Conservation (phyloP, 495 filamentous ascomycete species). For the Aspergillus carlsbadensis region DNA sequence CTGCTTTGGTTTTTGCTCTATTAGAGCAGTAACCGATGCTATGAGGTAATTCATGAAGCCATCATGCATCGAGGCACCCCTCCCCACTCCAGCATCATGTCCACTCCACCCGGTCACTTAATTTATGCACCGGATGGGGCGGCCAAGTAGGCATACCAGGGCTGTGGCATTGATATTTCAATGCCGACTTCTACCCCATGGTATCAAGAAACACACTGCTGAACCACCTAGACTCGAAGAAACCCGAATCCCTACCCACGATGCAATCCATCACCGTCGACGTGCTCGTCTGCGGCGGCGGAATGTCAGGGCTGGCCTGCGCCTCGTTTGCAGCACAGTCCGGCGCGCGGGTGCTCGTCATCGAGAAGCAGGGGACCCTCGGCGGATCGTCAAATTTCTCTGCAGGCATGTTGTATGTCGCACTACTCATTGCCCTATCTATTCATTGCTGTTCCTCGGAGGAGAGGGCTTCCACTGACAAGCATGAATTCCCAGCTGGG, state of each 20-base stretch:
- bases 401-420: conserved; percentile 29
- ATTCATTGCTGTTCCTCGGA: neutral
- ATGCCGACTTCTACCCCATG: too few relatives aligned
- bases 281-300: conserved; percentile 27
- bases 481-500: conserved; percentile 21
- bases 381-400: conserved; percentile 28
- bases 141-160: too few relatives aligned
- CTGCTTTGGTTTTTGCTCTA: too few relatives aligned
- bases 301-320: conserved; percentile 33
- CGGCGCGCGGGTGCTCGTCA: conserved; percentile 22
- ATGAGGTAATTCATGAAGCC: too few relatives aligned
- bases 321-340: conserved; percentile 26
- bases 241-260: neutral
- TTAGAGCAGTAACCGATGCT: too few relatives aligned
- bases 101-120: conserved; percentile 10
- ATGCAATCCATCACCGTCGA: conserved; percentile 27
- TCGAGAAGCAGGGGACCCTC: conserved; percentile 23
- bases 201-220: too few relatives aligned
- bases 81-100: too few relatives aligned
- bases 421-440: neutral
- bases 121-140: neutral
- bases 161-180: too few relatives aligned
- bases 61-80: too few relatives aligned
- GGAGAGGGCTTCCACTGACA: too few relatives aligned
- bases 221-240: too few relatives aligned